Conservation (phyloP, 768 basidiomycete species). For the Kwoniella bestiolae region DNA sequence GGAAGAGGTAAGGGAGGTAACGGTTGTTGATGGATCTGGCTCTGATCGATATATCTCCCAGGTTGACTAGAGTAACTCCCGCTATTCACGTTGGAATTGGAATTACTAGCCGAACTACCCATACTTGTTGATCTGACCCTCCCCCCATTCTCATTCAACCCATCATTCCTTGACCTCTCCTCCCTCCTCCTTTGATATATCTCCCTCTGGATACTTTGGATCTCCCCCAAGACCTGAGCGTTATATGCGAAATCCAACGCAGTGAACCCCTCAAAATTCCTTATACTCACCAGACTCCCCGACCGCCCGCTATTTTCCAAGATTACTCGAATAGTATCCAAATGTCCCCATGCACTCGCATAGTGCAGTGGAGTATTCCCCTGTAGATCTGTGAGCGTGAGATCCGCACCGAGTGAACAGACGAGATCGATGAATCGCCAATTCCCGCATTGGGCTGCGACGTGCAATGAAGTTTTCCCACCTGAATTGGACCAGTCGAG, state of each 20-base stretch:
- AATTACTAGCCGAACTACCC: not conserved
- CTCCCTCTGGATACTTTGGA: conserved; percentile 39
- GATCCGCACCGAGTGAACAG: conserved; percentile 86
- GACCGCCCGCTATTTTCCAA: conserved; percentile 77
- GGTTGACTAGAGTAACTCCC: conserved; percentile 8
- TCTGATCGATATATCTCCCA: conserved; percentile 13
- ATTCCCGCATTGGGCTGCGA: conserved; percentile 85
- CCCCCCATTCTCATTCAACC: not conserved
- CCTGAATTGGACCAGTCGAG: conserved; percentile 90
- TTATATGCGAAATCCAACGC: conserved; percentile 93
- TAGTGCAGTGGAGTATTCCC: conserved; percentile 93
- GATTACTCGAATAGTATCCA: conserved; percentile 74
- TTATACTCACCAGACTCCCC: conserved; percentile 65
- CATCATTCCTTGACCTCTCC: not conserved
- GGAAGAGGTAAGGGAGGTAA: not conserved
- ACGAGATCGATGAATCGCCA: conserved; percentile 74
- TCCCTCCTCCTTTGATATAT: conserved; percentile 31
- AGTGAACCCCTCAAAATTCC: conserved; percentile 89
- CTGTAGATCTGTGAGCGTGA: conserved; percentile 84
- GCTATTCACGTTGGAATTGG: not conserved
- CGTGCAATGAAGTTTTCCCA: conserved; percentile 87
- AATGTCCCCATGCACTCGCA: conserved; percentile 56
- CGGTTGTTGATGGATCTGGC: not conserved
- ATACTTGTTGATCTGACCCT: conserved; percentile 8
- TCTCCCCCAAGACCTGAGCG: conserved; percentile 42